Percentiles rank a stretch among this genome's conserved stretches.
phyloP scores from a whole-genome alignment of 2,329 filamentous ascomycete species.

The Stagonosporopsis rhizophila region DNA sequence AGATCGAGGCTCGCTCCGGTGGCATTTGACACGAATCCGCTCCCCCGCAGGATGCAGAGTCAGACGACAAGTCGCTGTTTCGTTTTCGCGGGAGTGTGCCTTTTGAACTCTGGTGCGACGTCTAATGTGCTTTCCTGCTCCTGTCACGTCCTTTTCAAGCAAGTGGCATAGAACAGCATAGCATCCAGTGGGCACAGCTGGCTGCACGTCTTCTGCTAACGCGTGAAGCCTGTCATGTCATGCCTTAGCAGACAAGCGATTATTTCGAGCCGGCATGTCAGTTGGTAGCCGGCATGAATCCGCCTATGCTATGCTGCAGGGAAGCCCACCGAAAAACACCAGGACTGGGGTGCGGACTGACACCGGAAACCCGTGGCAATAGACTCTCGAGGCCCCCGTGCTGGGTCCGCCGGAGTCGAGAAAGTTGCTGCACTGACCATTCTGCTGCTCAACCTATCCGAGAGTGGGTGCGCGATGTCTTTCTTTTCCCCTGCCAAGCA shows the following conservation, averaged over 20 bases:
- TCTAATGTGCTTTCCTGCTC: conserved; percentile 10
- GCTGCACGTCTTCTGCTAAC: conserved; percentile 8
- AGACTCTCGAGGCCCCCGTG: conserved; percentile 6
- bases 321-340: conserved; percentile 1
- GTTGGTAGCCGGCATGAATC: conserved; percentile 2
- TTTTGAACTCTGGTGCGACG: conserved; percentile 35
- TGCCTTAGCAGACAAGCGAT: conserved; percentile 15
- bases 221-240: conserved; percentile 3
- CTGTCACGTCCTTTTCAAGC: conserved; percentile 23
- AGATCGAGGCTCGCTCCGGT: conserved; percentile 14
- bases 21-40: conserved; percentile 6
- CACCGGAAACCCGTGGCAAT: conserved; percentile 13
- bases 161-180: conserved; percentile 17
- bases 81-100: conserved; percentile 26
- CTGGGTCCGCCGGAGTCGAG: conserved; percentile 10
- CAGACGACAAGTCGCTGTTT: conserved; percentile 25
- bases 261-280: conserved; percentile 4
- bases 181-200: conserved; percentile 2
- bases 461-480: conserved; percentile 15
- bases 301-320: conserved; percentile 8
- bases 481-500: conserved; percentile 44
- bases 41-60: conserved; percentile 19
- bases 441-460: conserved; percentile 11
- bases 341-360: conserved; percentile 8
- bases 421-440: conserved; percentile 15